phyloP scores from a whole-genome alignment of 805 yeast genomes.

The Saccharomycopsis sp. region DNA sequence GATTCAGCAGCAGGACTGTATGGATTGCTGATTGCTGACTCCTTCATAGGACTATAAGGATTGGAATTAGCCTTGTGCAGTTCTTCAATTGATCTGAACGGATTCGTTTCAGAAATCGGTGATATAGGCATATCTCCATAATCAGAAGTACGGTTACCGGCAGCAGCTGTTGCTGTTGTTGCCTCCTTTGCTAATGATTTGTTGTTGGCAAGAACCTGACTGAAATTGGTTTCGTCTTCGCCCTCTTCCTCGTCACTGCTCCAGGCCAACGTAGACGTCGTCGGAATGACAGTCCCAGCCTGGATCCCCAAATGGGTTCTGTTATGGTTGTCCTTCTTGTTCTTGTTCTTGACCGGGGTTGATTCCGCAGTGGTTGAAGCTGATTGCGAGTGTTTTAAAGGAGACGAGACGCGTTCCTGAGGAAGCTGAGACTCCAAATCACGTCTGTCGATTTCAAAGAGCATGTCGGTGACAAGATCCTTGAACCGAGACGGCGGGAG shows the following conservation, averaged over 20 bases:
- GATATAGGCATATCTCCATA: neutral
- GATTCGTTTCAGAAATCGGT: neutral
- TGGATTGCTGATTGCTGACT: too few species aligned
- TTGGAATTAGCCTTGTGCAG: neutral
- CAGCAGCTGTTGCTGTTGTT: neutral
- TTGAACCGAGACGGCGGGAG: conserved; percentile 77
- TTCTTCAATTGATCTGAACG: too few species aligned
- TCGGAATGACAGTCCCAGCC: conserved; percentile 70
- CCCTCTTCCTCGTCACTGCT: conserved; percentile 72
- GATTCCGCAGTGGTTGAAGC: neutral
- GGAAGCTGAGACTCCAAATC: conserved; percentile 36
- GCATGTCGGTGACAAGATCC: conserved; percentile 85
- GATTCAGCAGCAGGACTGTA: too few species aligned
- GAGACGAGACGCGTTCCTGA: neutral
- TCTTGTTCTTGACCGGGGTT: neutral
- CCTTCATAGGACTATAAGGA: neutral
- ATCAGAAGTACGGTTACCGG: neutral
- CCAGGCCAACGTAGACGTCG: conserved; percentile 81
- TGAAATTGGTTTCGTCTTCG: conserved; percentile 20
- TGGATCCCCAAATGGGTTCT: conserved; percentile 40
- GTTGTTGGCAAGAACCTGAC: conserved; percentile 3
- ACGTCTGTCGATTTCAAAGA: conserved; percentile 79
- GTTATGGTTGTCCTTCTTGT: conserved; percentile 2
- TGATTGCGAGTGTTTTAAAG: neutral
- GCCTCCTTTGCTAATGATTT: neutral